Evolutionary conservation across 257 asterid genomes (phyloP).

Genomic region (Osmanthus fragrans): DNA sequence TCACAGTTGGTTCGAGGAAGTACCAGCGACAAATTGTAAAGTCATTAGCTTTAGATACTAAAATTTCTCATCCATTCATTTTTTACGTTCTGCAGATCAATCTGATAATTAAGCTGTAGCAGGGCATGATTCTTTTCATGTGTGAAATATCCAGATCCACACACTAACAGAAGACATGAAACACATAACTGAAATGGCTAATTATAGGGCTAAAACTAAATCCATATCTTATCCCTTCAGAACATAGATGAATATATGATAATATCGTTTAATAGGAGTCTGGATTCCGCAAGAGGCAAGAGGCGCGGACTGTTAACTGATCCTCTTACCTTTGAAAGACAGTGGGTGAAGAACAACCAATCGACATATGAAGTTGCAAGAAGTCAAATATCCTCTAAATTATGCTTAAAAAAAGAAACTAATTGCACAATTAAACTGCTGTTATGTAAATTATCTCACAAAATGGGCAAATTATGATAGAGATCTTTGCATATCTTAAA

Average conservation of each 20-base stretch:
- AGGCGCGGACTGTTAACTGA: slow-evolving; percentile 2
- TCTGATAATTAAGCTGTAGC: not conserved
- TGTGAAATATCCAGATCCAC: not conserved
- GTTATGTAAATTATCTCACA: too few species aligned
- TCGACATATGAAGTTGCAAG: slow-evolving; percentile 9
- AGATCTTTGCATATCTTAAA: not conserved
- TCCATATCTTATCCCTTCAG: not conserved
- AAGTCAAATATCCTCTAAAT: too few species aligned
- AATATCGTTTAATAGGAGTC: not conserved
- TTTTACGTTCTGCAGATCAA: not conserved
- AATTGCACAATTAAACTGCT: too few species aligned
- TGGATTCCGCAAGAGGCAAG: not conserved
- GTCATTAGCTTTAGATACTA: not conserved
- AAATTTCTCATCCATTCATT: not conserved
- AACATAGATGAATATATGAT: not conserved
- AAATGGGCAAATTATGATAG: not conserved
- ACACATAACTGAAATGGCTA: slow-evolving; percentile 4
- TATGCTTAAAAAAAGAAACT: too few species aligned
- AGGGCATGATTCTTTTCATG: not conserved
- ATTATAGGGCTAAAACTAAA: not conserved
- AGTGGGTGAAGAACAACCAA: slow-evolving; percentile 4
- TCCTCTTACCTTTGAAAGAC: not conserved
- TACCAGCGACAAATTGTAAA: not conserved
- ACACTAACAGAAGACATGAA: not conserved
- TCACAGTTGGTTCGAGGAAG: not conserved